These are phyloP conservation scores for Ophiosphaerella herpotricha DNA, from an alignment of 2,329 filamentous ascomycete genomes.

Conservation along the genomic window DNA sequence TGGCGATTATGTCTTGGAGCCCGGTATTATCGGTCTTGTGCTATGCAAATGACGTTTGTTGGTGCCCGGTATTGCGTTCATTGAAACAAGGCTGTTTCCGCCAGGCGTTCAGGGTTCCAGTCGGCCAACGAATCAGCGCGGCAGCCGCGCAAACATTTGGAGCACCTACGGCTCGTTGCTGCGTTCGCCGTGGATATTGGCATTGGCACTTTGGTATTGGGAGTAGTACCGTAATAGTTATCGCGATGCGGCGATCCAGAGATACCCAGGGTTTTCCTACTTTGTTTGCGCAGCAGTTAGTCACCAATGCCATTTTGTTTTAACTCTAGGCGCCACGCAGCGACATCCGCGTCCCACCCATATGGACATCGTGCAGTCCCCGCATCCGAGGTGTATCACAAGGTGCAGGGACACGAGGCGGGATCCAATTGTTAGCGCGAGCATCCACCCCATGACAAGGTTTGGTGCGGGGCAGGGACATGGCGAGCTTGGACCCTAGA, in stretches of 20 bases:
- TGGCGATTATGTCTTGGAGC: neutral
- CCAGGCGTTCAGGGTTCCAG: slow-evolving; percentile 4
- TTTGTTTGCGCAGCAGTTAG: neutral
- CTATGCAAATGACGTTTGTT: neutral
- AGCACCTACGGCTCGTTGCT: neutral
- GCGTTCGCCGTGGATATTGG: too few relatives aligned
- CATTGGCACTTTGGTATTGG: too few relatives aligned
- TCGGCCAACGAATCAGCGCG: slow-evolving; percentile 2
- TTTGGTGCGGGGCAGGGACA: slow-evolving; percentile 12
- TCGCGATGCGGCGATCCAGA: neutral
- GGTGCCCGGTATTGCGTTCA: neutral
- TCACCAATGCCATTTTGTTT: too few relatives aligned
- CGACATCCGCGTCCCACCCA: slow-evolving; percentile 2
- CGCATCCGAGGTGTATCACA: slow-evolving; percentile 6
- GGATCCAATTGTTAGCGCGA: slow-evolving; percentile 9
- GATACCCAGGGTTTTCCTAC: neutral
- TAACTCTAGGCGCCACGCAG: slow-evolving; percentile 1
- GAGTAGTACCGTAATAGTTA: too few relatives aligned
- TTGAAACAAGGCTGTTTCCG: neutral
- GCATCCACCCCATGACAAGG: slow-evolving; percentile 8
- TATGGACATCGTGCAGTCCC: slow-evolving; percentile 4
- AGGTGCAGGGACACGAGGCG: slow-evolving; percentile 1
- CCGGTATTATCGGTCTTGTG: neutral
- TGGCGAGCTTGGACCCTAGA: slow-evolving; percentile 3
- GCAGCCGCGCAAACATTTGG: neutral